Percentiles rank a stretch among this genome's conserved stretches.
Evolutionary conservation across 176 grass and related monocot genomes (phyloP).

Genomic region (Aegilops longissima): DNA sequence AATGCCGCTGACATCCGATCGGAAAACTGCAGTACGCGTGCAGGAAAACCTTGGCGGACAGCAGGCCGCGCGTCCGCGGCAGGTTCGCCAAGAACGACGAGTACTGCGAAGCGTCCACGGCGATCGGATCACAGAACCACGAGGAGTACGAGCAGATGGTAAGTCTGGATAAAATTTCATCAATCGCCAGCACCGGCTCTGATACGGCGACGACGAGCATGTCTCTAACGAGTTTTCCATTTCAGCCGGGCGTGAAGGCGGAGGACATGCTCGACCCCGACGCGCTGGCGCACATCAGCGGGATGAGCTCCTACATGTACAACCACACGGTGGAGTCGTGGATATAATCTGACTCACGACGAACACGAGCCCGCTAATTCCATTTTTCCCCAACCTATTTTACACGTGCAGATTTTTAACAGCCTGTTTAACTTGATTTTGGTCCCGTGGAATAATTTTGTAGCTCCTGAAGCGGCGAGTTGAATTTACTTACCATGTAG

Average conservation of each 20-base stretch:
- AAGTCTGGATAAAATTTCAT: slow-evolving; percentile 11
- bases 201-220: background rate
- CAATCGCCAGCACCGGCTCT: background rate
- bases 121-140: slow-evolving; percentile 39
- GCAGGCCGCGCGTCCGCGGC: slow-evolving; percentile 81
- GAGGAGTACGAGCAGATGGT: slow-evolving; percentile 68
- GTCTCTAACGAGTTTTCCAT: background rate
- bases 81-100: slow-evolving; percentile 97
- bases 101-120: slow-evolving; percentile 51
- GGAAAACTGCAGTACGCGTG: slow-evolving; percentile 77
- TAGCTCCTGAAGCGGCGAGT: slow-evolving; percentile 25
- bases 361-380: background rate
- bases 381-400: background rate
- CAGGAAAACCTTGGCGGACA: slow-evolving; percentile 97
- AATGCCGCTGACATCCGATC: background rate
- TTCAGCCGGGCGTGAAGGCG: slow-evolving; percentile 60
- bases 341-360: slow-evolving; percentile 33
- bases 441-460: slow-evolving; percentile 32
- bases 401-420: slow-evolving; percentile 34
- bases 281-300: slow-evolving; percentile 49
- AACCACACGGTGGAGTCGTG: slow-evolving; percentile 57
- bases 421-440: slow-evolving; percentile 18
- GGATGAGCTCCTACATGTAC: slow-evolving; percentile 55
- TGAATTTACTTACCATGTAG: slow-evolving; percentile 23
- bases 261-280: slow-evolving; percentile 69